Base-by-base conservation (phyloP, 2,329 filamentous ascomycete genomes). In the Stachybotrys chlorohalonatus region DNA sequence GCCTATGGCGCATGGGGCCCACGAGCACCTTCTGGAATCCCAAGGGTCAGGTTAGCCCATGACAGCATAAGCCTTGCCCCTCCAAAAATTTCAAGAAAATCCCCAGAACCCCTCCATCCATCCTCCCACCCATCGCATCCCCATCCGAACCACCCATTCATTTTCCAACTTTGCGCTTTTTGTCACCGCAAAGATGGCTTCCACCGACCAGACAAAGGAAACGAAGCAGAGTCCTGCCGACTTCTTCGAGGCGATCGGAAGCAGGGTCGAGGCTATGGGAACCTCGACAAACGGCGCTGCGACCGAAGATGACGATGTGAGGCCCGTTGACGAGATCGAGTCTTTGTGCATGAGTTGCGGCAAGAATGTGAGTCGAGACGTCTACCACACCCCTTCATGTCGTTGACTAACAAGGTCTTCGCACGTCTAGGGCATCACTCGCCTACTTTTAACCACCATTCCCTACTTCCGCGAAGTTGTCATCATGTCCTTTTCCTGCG, bases 381-480 rank as follows among this genome's bases (percentile, higher is more conserved):
- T 13, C 36, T 13, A 3, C 8, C 36, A 9, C 2, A 13, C 9
- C 36, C 36, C 13, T 3, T 13, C 36, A 42, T 42, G 5, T 42
- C 36, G 9, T 42, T 13, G 36, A 13, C 36, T 42, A 42, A 42
- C 36, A 42, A 42, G 36, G 9, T 5, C 36, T 42, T 42, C 6
- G 36, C 36, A 58, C 50, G 45, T 32, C 4, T 51, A 95, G 89
- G 94, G 94, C 64, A 82, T 77, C 1, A 99, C 94, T 13, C 83
- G 87, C 56, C 82, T 99, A 24, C 84, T 99, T 48, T 84, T 99
- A 54, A 95, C 95, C 15, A 84, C 85, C 60, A 96, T 99, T 54
- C 94, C 94, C 15, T 97, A 90, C 79, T 99, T 99, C 78, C 90
- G 91, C 75, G 93, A 99, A 71, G 86, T 99, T 59, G 90, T 99